Evolutionary conservation across 2,329 filamentous ascomycete species (phyloP).

Genomic region (Ascochyta clinopodiicola): DNA sequence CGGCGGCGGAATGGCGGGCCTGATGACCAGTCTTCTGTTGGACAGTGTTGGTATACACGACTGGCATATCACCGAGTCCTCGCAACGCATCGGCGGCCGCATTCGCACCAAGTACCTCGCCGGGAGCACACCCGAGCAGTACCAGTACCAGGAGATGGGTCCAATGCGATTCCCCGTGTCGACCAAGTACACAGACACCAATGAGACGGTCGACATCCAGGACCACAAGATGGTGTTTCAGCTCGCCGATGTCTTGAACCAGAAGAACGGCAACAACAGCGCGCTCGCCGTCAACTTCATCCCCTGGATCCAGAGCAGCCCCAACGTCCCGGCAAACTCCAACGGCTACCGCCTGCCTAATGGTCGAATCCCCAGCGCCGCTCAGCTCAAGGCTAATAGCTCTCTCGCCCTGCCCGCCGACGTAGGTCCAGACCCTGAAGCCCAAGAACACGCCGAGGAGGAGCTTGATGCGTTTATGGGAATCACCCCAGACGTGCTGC

Average conservation of each 20-base stretch:
- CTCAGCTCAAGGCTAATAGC: slow-evolving; percentile 38
- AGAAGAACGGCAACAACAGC: slow-evolving; percentile 60
- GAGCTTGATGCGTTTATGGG: slow-evolving; percentile 28
- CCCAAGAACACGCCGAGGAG: slow-evolving; percentile 30
- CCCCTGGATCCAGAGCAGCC: slow-evolving; percentile 64
- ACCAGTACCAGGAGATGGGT: slow-evolving; percentile 72
- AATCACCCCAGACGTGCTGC: slow-evolving; percentile 27
- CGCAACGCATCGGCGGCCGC: slow-evolving; percentile 66
- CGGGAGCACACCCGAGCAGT: slow-evolving; percentile 64
- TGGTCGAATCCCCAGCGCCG: slow-evolving; percentile 42
- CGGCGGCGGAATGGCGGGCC: slow-evolving; percentile 69
- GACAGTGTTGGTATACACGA: slow-evolving; percentile 65
- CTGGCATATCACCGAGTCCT: slow-evolving; percentile 68
- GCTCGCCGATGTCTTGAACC: slow-evolving; percentile 65
- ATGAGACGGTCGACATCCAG: slow-evolving; percentile 64
- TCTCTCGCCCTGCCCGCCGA: slow-evolving; percentile 25
- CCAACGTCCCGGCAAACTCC: slow-evolving; percentile 59
- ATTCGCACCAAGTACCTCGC: slow-evolving; percentile 69
- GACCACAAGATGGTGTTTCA: slow-evolving; percentile 72
- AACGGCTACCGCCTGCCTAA: slow-evolving; percentile 45
- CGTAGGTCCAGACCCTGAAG: slow-evolving; percentile 24
- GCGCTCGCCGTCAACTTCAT: slow-evolving; percentile 65
- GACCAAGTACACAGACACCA: slow-evolving; percentile 57
- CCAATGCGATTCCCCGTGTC: slow-evolving; percentile 69
- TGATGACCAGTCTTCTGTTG: slow-evolving; percentile 62